Evolutionary conservation across 495 filamentous ascomycete genomes (phyloP).

Genomic region (Hypoxylon intermedium): DNA sequence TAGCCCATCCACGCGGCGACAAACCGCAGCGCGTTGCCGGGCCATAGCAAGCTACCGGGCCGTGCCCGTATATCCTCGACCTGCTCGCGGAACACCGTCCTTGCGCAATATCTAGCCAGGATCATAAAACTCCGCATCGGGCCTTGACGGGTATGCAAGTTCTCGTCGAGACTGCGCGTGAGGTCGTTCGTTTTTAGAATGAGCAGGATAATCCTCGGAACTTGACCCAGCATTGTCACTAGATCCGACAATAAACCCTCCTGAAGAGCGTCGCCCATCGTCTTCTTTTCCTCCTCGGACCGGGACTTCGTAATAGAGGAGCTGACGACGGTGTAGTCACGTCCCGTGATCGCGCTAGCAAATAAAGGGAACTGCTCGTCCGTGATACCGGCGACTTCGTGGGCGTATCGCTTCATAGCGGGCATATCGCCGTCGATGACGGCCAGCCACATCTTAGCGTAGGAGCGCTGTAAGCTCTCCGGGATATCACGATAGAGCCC

Average conservation of each 20-base stretch:
- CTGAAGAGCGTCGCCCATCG: slow-evolving; percentile 79
- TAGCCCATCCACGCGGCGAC: slow-evolving; percentile 59
- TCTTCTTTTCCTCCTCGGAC: slow-evolving; percentile 76
- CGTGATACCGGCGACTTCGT: slow-evolving; percentile 85
- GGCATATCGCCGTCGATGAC: slow-evolving; percentile 86
- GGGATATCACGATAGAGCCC: slow-evolving; percentile 96
- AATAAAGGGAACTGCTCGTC: slow-evolving; percentile 96
- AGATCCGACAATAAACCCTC: slow-evolving; percentile 88
- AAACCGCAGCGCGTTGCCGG: slow-evolving; percentile 55
- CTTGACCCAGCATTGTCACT: slow-evolving; percentile 85
- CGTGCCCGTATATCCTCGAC: slow-evolving; percentile 67
- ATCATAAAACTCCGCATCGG: slow-evolving; percentile 92
- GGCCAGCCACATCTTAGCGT: slow-evolving; percentile 97
- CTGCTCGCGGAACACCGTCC: slow-evolving; percentile 87
- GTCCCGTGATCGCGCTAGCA: slow-evolving; percentile 93
- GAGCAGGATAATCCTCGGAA: slow-evolving; percentile 89
- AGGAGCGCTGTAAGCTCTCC: slow-evolving; percentile 74
- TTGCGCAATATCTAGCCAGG: slow-evolving; percentile 88
- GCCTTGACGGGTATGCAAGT: slow-evolving; percentile 86
- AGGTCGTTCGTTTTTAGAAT: slow-evolving; percentile 99
- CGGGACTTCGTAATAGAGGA: slow-evolving; percentile 66
- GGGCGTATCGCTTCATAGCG: slow-evolving; percentile 85
- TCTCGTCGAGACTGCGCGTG: slow-evolving; percentile 92
- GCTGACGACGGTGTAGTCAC: slow-evolving; percentile 80
- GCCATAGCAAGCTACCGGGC: slow-evolving; percentile 55